Evolutionary conservation across 345 rosid genomes (phyloP), one percentile per base, ranked within the genome.

Genomic region (Alliaria petiolata): DNA sequence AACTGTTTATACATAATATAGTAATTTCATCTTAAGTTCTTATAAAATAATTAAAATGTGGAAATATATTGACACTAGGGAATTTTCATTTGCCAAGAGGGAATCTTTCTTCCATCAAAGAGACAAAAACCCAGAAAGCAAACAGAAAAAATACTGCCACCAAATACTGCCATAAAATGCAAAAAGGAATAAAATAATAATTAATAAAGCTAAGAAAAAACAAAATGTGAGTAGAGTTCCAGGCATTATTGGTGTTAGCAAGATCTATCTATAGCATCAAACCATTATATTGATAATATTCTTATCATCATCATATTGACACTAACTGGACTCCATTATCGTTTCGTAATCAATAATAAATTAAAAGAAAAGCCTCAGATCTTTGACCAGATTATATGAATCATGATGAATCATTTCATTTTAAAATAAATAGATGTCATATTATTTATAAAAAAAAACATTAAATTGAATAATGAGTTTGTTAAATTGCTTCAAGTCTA

Each of bases 61-160:
- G 17, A 75, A 9, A 35, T 43, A 34, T 26, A 17, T 67, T 42
- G 55, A 68, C 52, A 14, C 25, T 28, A 54, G 44, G 46, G 33
- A 70, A 62, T 62, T 71, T 47, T 63, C 76, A 77, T 55, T 75
- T 74, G 76, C 72, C 36, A 67, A 84, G 63, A 65, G 83, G 85
- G 87, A 84, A 82, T 85, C 87, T 84, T 81, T 82, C 76, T 80
- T 49, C 80, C 71, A 65, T 77, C 75, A 79, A 70, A 74, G 67
- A 69, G 70, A 81, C 71, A 83, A 76, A 62, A 69, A 54, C 71
- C 57, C 71, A 67, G 74, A 81, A 73, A 80, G 73, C 77, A 69
- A 69, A 75, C 62, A 71, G 60, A 59, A 45, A 34, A 70, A 71
- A 64, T 63, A 72, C 60, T 72, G 62, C 54, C 81, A 72, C 55